Evolutionary conservation across 1,139 yeast genomes (phyloP).

Genomic region (Magnusiomyces magnusii): DNA sequence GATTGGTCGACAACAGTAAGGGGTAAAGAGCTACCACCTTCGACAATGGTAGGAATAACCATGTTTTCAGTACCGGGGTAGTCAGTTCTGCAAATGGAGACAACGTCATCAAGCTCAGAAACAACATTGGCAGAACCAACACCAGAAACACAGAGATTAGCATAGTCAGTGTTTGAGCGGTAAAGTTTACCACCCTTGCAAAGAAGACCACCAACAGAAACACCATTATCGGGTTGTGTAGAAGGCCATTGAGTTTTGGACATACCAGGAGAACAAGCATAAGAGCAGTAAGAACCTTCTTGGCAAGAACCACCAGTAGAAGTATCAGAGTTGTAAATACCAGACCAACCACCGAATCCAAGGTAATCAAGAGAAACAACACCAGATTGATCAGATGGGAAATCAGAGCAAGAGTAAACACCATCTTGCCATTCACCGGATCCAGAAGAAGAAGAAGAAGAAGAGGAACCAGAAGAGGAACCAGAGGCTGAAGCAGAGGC

Average conservation of each 20-base stretch:
- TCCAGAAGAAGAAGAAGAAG: slow-evolving; percentile 42
- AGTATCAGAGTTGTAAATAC: slow-evolving; percentile 52
- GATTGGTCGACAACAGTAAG: no score
- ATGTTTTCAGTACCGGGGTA: no score
- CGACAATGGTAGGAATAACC: no score
- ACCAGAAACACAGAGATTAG: slow-evolving; percentile 66
- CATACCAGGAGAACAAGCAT: slow-evolving; percentile 95
- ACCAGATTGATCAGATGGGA: slow-evolving; percentile 83
- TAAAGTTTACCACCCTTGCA: slow-evolving; percentile 74
- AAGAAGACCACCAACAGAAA: slow-evolving; percentile 80
- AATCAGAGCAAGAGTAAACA: slow-evolving; percentile 57
- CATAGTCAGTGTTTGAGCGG: slow-evolving; percentile 57
- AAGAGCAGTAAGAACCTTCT: slow-evolving; percentile 92
- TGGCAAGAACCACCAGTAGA: slow-evolving; percentile 60
- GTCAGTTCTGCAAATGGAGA: slow-evolving; percentile 94
- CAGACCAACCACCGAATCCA: slow-evolving; percentile 88
- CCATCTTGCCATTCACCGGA: slow-evolving; percentile 69
- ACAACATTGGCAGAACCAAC: slow-evolving; percentile 57
- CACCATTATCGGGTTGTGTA: slow-evolving; percentile 76
- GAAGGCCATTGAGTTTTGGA: slow-evolving; percentile 97
- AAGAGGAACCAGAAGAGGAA: slow-evolving; percentile 32
- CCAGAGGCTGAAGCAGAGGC: slow-evolving; percentile 31
- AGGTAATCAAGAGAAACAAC: slow-evolving; percentile 78
- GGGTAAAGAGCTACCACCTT: no score
- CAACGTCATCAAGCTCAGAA: slow-evolving; percentile 53